These are phyloP conservation scores for Penicillium sclerotigenum DNA, from an alignment of 2,329 filamentous ascomycete genomes.

Conservation along the genomic window DNA sequence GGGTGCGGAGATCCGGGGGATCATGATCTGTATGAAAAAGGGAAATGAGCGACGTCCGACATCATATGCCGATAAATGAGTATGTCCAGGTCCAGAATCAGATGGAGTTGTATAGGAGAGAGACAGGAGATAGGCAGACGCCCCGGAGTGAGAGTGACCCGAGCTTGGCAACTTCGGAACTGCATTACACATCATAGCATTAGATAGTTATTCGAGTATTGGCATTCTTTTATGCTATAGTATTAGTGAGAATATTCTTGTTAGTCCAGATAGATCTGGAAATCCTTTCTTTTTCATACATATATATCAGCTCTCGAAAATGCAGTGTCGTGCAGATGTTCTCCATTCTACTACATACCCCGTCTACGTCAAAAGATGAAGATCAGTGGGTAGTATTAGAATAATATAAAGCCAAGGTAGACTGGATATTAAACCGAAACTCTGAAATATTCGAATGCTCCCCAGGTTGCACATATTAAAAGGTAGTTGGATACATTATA, in stretches of 20 bases:
- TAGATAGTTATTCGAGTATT: not conserved
- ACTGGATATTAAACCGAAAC: not conserved
- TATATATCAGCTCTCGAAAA: not conserved
- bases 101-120: slow-evolving; percentile 10
- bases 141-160: slow-evolving; percentile 8
- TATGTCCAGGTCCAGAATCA: slow-evolving; percentile 1
- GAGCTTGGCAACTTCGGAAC: slow-evolving; percentile 9
- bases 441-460: too few species aligned
- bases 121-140: slow-evolving; percentile 6
- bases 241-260: not conserved
- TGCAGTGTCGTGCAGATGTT: not conserved
- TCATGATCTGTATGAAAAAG: slow-evolving; percentile 39
- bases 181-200: slow-evolving; percentile 9
- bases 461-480: too few species aligned
- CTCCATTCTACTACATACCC: not conserved
- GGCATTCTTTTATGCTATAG: not conserved
- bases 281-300: not conserved
- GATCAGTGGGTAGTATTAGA: not conserved
- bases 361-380: not conserved
- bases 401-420: not conserved
- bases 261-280: not conserved
- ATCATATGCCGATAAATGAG: slow-evolving; percentile 22
- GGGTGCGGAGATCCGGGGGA: slow-evolving; percentile 30
- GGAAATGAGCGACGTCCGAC: slow-evolving; percentile 33
- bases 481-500: too few species aligned